phyloP scores from a whole-genome alignment of 495 filamentous ascomycete genomes.

The Hamigera avellanea region DNA sequence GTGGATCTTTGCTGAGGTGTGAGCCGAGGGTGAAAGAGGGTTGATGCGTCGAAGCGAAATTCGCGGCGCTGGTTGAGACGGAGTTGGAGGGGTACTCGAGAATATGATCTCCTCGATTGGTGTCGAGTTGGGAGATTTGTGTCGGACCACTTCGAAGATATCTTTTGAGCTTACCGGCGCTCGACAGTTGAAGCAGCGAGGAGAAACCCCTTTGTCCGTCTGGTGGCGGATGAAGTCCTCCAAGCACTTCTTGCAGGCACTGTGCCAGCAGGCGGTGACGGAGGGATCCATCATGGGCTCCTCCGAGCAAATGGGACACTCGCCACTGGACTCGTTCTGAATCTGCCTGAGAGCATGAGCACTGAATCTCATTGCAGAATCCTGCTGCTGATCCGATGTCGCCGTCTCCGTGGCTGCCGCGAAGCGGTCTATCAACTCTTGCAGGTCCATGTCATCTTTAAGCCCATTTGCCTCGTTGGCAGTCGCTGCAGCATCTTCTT shows the following conservation, averaged over 20 bases:
- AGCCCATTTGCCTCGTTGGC: constrained; percentile 69
- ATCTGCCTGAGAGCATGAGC: constrained; percentile 84
- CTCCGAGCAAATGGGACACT: constrained; percentile 91
- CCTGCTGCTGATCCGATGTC: constrained; percentile 20
- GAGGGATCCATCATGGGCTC: constrained; percentile 90
- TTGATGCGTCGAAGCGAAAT: constrained; percentile 77
- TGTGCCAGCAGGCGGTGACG: constrained; percentile 94
- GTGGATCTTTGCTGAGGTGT: constrained; percentile 72
- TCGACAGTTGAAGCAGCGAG: constrained; percentile 83
- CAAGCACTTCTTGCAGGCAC: constrained; percentile 86
- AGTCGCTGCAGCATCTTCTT: constrained; percentile 72
- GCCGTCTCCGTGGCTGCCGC: constrained; percentile 54
- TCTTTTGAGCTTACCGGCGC: constrained; percentile 70
- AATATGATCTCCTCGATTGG: constrained; percentile 21
- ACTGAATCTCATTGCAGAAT: constrained; percentile 49
- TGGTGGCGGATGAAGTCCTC: constrained; percentile 81
- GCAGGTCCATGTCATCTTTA: constrained; percentile 93
- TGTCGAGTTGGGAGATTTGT: constrained; percentile 21
- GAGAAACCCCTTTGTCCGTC: constrained; percentile 57
- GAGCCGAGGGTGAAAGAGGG: constrained; percentile 46
- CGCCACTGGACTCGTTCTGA: constrained; percentile 71
- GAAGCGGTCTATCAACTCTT: constrained; percentile 74
- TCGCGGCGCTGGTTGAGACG: constrained; percentile 35
- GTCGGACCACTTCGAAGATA: constrained; percentile 77
- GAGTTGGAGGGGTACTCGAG: constrained; percentile 18